Conservation (phyloP, 2,329 filamentous ascomycete species). For the Aureobasidium uvarum region DNA sequence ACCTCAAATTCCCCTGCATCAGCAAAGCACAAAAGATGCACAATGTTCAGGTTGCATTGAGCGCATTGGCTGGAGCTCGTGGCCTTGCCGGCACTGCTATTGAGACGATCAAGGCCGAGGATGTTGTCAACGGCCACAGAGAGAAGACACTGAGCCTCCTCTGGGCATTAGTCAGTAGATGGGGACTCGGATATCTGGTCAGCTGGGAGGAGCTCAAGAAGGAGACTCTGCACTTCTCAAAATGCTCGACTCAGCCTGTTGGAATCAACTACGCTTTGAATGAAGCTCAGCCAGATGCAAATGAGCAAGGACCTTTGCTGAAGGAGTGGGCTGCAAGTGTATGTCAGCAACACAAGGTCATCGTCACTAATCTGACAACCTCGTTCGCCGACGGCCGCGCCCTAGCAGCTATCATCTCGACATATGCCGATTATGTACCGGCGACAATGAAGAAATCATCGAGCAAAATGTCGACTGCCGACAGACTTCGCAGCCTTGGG, state of each 20-base stretch:
- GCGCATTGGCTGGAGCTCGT: constrained; percentile 45
- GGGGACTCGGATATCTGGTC: constrained; percentile 54
- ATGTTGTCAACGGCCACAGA: constrained; percentile 63
- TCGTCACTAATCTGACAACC: constrained; percentile 56
- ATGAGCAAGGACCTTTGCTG: constrained; percentile 44
- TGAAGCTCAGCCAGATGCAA: not conserved
- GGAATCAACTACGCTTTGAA: constrained; percentile 14
- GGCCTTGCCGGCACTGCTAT: constrained; percentile 45
- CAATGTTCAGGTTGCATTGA: constrained; percentile 59
- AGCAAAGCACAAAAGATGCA: constrained; percentile 57
- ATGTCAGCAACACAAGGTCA: constrained; percentile 52
- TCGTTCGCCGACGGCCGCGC: constrained; percentile 57
- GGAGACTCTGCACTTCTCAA: constrained; percentile 40
- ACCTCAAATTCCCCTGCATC: constrained; percentile 58
- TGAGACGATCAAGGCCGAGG: constrained; percentile 51
- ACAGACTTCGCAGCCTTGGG: constrained; percentile 42
- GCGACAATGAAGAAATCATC: not conserved
- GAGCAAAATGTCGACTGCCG: constrained; percentile 30
- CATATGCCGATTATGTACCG: constrained; percentile 52
- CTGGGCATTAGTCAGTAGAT: constrained; percentile 59
- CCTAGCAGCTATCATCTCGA: constrained; percentile 57
- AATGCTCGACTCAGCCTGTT: not conserved
- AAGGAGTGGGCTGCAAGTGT: constrained; percentile 58
- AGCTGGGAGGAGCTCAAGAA: constrained; percentile 55
- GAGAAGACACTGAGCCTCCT: constrained; percentile 62